A percentile compares a stretch with the other conserved stretches of the same genome.
phyloP scores from a whole-genome alignment of 768 basidiomycete species.

The Leccinum pellstonianum region DNA sequence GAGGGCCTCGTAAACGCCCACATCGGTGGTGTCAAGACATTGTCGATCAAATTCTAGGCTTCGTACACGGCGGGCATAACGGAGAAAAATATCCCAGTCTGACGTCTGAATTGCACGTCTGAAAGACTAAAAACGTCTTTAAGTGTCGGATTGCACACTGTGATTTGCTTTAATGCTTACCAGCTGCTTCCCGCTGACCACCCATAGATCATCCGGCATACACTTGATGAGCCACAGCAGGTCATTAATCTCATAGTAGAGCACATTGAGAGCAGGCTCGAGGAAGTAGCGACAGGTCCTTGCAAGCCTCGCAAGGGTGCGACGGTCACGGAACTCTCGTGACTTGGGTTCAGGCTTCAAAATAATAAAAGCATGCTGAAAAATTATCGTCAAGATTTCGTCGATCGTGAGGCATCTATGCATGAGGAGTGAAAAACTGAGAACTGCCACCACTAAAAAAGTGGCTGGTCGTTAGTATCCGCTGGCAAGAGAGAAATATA shows the following conservation, averaged over 20 bases:
- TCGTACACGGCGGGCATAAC: constrained; percentile 30
- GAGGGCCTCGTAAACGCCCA: constrained; percentile 21
- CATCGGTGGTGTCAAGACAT: constrained; percentile 24
- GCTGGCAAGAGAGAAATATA: not conserved
- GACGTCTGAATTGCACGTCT: constrained; percentile 20
- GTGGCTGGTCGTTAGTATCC: constrained; percentile 2
- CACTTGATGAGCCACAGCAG: constrained; percentile 33
- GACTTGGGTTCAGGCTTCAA: constrained; percentile 29
- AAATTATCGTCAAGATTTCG: constrained; percentile 34
- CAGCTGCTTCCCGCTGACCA: constrained; percentile 31
- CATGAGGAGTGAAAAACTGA: constrained; percentile 24
- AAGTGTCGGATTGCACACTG: constrained; percentile 10
- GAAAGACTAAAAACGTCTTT: constrained; percentile 17
- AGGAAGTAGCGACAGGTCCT: constrained; percentile 32
- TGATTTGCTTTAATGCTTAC: constrained; percentile 11
- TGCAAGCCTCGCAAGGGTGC: constrained; percentile 33
- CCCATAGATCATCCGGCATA: constrained; percentile 34
- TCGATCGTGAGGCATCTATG: constrained; percentile 34
- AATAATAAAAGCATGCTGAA: constrained; percentile 30
- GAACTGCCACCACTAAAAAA: constrained; percentile 16
- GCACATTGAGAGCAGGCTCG: constrained; percentile 33
- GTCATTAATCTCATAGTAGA: constrained; percentile 32
- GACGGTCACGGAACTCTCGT: constrained; percentile 30
- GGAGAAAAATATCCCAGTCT: constrained; percentile 31
- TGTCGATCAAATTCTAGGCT: constrained; percentile 33